Conservation (phyloP, 176 grass and related monocot genomes). For the Puccinellia tenuiflora region DNA sequence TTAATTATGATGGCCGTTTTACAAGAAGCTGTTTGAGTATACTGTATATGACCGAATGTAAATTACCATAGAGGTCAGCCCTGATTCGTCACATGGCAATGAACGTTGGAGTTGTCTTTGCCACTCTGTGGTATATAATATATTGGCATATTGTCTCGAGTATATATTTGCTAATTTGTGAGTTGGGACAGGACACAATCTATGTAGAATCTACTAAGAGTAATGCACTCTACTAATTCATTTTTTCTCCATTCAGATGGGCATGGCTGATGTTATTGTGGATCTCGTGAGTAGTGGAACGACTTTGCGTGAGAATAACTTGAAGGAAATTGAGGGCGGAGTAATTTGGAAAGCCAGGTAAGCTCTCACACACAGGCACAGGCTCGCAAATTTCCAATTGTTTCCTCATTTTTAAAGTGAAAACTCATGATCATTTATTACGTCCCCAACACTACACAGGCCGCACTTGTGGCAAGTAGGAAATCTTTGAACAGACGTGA, state of each 20-base stretch:
- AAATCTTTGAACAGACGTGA: slow-evolving; percentile 62
- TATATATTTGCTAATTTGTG: not conserved
- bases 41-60: not conserved
- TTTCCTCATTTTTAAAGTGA: not conserved
- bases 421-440: not conserved
- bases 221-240: slow-evolving; percentile 1
- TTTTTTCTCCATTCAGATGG: slow-evolving; percentile 57
- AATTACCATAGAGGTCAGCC: not conserved
- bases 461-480: slow-evolving; percentile 82
- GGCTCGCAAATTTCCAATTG: not conserved
- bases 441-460: slow-evolving; percentile 40
- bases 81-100: not conserved
- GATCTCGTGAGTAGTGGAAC: slow-evolving; percentile 98
- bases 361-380: not conserved
- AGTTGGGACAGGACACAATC: not conserved
- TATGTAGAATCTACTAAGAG: not conserved
- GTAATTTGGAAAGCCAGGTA: slow-evolving; percentile 95
- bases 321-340: slow-evolving; percentile 93
- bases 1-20: not conserved
- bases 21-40: not conserved
- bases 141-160: not conserved
- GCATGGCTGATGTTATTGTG: slow-evolving; percentile 89
- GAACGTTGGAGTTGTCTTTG: not conserved
- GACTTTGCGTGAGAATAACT: slow-evolving; percentile 89
- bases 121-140: slow-evolving; percentile 10